These are phyloP conservation scores for Claviceps sp. DNA, from an alignment of 2,329 filamentous ascomycete species.

Conservation along the genomic window DNA sequence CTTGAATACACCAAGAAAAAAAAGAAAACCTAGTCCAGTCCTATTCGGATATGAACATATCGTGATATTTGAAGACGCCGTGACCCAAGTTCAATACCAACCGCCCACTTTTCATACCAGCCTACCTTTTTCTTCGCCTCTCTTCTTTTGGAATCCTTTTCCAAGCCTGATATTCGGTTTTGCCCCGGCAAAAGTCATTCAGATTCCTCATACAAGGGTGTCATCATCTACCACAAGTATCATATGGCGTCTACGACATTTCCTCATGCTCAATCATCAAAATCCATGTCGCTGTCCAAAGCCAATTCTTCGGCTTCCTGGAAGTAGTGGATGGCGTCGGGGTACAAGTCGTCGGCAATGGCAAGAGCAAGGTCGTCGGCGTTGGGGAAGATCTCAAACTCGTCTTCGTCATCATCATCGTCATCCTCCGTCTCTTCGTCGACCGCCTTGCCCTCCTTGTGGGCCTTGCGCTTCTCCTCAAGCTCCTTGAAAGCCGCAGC, in stretches of 20 bases:
- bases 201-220: too few relatives aligned
- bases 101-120: neutral
- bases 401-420: slow-evolving; percentile 46
- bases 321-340: slow-evolving; percentile 80
- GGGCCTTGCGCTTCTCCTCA: slow-evolving; percentile 38
- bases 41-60: neutral
- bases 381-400: slow-evolving; percentile 74
- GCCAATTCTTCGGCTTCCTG: slow-evolving; percentile 54
- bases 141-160: neutral
- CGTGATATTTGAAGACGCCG: neutral
- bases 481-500: slow-evolving; percentile 46
- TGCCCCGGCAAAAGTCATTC: too few relatives aligned
- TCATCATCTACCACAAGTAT: too few relatives aligned
- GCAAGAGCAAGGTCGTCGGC: slow-evolving; percentile 72
- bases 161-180: too few relatives aligned
- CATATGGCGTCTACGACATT: slow-evolving; percentile 18
- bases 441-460: slow-evolving; percentile 37
- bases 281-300: slow-evolving; percentile 50
- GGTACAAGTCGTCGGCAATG: slow-evolving; percentile 80
- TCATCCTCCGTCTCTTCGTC: slow-evolving; percentile 31
- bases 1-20: slow-evolving; percentile 6
- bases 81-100: neutral
- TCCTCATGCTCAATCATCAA: slow-evolving; percentile 42
- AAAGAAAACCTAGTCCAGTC: slow-evolving; percentile 6
- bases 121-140: neutral